Base-by-base conservation (phyloP, 1,139 yeast species). In the Scheffersomyces quercinus region DNA sequence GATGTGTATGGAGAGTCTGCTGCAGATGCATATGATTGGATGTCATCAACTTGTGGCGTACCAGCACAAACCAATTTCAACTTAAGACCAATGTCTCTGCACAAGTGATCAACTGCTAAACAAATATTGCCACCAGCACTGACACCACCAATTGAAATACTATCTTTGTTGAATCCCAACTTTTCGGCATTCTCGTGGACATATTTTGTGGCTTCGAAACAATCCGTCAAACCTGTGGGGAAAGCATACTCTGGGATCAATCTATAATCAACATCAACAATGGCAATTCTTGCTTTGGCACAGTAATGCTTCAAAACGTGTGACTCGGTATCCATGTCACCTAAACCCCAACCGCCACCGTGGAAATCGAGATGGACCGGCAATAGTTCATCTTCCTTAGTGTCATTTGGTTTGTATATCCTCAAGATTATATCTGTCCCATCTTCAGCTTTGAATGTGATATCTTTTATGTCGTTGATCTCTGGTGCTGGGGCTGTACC, bases 261-360 rank as follows among this genome's bases (percentile, higher is more conserved):
- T 12, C 33, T 30, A 30, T 30, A 30, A 12, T 30, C 33, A 30
- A 68, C 69, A 42, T 64, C 65, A 29, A 65, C 58, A 11, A 65
- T 64, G 3, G 59, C 62, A 34, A 60, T 46, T 15, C 49, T 48
- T 6, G 61, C 52, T 20, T 43, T 41, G 8, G 52, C 44, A 20
- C 50, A 58, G 42, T 58, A 57, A 38, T 58, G 58, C 33, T 51
- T 51, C 33, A 51, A 35, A 9, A 53, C 49, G 35, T 49, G 49
- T 26, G 36, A 38, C 28, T 64, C 69, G 3, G 64, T 55, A 30
- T 54, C 59, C 30, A 65, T 45, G 36, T 54, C 61, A n/a, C 70
- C 70, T 29, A 62, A 46, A 3, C 58, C 61, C 48, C 65, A 64
- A 9, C 69, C 70, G 20, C 70, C 70, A 28, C 70, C 69, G 40